These are phyloP conservation scores for Sideroxylon spinosum DNA, from an alignment of 179 eudicot species.

Conservation along the genomic window DNA sequence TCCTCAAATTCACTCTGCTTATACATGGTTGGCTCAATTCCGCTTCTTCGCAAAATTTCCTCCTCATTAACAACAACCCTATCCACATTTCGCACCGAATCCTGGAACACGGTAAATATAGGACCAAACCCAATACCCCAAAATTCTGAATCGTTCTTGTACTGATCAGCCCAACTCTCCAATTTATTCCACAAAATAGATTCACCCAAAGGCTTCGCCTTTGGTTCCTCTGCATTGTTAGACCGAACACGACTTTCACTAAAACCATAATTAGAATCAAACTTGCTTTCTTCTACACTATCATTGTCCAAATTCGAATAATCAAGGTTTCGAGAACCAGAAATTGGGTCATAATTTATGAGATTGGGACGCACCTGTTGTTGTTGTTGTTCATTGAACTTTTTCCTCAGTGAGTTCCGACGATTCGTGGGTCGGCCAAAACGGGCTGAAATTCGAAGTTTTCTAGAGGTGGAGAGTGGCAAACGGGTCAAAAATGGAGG, in stretches of 20 bases:
- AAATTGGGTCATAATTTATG: conserved; percentile 25
- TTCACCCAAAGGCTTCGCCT: conserved; percentile 27
- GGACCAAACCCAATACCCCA: conserved; percentile 84
- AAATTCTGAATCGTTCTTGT: conserved; percentile 60
- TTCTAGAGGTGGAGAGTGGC: conserved; percentile 22
- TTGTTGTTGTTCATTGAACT: conserved; percentile 41
- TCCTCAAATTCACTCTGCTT: conserved; percentile 33
- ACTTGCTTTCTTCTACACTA: conserved; percentile 18
- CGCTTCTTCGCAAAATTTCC: conserved; percentile 62
- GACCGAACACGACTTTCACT: conserved; percentile 23
- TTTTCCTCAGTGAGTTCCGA: conserved; percentile 62
- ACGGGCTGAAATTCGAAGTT: conserved; percentile 42
- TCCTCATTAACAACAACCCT: conserved; percentile 64
- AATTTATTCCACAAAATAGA: conserved; percentile 52
- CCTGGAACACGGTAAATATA: conserved; percentile 57
- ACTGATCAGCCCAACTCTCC: conserved; percentile 71
- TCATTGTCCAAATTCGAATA: conserved; percentile 22
- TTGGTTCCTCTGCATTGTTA: conserved; percentile 15
- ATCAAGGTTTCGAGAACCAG: conserved; percentile 12
- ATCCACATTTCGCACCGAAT: conserved; percentile 48
- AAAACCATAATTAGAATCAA: conserved; percentile 12
- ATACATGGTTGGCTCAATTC: conserved; percentile 33
- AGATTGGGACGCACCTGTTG: conserved; percentile 35
- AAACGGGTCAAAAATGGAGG: conserved; percentile 19
- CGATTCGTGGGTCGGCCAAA: conserved; percentile 47